Evolutionary conservation across 139 green algal genomes (phyloP).

Genomic region (Zygnema circumcarinatum): DNA sequence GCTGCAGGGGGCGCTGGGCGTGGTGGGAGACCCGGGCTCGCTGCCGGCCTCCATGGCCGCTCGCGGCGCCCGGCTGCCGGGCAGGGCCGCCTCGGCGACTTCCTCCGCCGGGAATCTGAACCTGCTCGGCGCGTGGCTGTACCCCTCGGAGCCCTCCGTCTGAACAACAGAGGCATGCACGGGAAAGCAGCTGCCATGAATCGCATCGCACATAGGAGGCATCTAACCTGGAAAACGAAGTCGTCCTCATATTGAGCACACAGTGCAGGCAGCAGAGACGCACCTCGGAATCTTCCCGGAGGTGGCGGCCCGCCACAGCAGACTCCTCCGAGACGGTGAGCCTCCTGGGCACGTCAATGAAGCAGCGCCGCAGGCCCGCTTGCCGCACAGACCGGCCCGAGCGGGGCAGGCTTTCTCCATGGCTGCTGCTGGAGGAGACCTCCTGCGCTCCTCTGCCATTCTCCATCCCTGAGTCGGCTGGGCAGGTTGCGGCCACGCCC

Average conservation of each 20-base stretch:
- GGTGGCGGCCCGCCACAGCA: neutral
- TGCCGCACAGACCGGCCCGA: too few species aligned
- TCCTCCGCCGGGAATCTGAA: neutral
- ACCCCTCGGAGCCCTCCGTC: conserved; percentile 17
- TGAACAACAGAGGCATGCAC: neutral
- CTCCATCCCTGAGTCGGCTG: too few species aligned
- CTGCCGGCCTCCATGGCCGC: conserved; percentile 7
- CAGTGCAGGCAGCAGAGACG: neutral
- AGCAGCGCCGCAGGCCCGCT: too few species aligned
- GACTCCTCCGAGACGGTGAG: neutral
- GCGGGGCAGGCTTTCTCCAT: too few species aligned
- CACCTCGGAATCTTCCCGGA: neutral
- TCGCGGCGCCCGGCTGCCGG: neutral
- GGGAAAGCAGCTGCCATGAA: neutral
- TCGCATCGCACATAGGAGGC: conserved; percentile 9
- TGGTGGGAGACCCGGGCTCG: conserved; percentile 37
- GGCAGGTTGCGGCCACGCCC: too few species aligned
- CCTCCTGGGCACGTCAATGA: neutral
- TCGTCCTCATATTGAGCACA: neutral
- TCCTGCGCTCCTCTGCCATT: too few species aligned
- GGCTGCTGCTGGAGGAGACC: too few species aligned
- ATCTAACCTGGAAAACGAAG: neutral
- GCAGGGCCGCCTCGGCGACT: conserved; percentile 30
- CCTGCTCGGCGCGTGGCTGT: conserved; percentile 18
- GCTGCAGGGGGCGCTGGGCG: conserved; percentile 5